Evolutionary conservation across 306 rosid genomes (phyloP), one percentile per base, ranked within the genome.

Genomic region (Spatholobus suberectus): DNA sequence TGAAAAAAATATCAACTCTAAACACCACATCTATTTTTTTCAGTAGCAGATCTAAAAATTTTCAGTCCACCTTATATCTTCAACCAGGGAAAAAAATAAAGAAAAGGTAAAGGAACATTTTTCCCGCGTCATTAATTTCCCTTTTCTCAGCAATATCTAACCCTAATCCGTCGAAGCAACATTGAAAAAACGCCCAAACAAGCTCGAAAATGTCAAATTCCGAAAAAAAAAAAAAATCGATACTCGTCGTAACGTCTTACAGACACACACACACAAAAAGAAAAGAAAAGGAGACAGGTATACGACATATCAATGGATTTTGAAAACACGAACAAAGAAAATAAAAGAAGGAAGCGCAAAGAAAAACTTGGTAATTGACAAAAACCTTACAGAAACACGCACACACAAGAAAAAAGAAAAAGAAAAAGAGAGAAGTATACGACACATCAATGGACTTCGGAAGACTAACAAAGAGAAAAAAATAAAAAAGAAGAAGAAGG

Each of bases 331-430:
- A 59, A 44, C 41, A 20, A 8, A 12, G 4, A 40, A n/a, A 65
- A n/a, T 18, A 0, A 74, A 23, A 13, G 11, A 55, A 55, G 5
- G 7, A 17, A 29, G 40, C 11, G 5, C 91, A 92, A 1, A 94
- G 98, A 63, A 91, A 94, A 8, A 94, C 92, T 1, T 93, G 92
- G 78, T 82, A 94, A 76, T 94, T 94, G 86, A n/a, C n/a, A n/a
- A 91, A 6, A 73, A 71, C 43, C 43, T 27, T 3, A n/a, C 3
- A 40, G 12, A 32, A 11, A 15, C 13, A 11, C 44, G 61, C 10
- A 27, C 20, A 5, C 3, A 5, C 4, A 38, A 54, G 32, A 29
- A 29, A 29, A 29, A 29, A 29, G 32, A 3, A 58, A 43, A 76
- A 57, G 13, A 20, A 3, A 75, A 24, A 18, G 20, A 11, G 4